Percentiles rank a stretch among this genome's conserved stretches.
Conservation (phyloP, 2,329 filamentous ascomycete species). For the Phaeosphaeria sp. region DNA sequence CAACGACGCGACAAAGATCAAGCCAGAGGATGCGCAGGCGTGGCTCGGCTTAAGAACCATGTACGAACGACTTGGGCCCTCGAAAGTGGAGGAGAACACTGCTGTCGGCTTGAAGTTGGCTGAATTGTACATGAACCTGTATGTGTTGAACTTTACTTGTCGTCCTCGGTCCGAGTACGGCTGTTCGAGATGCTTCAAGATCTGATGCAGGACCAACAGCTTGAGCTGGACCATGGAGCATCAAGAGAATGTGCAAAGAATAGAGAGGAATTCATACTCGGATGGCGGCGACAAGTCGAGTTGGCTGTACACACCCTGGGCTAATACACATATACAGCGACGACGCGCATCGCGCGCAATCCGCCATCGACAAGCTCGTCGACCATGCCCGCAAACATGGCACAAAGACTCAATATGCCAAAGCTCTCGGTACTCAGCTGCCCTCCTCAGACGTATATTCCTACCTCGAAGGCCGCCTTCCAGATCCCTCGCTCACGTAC, state of each 20-base stretch:
- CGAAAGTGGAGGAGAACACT: slow-evolving; percentile 76
- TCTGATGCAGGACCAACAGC: background rate
- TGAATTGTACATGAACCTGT: slow-evolving; percentile 67
- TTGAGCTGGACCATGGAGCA: background rate
- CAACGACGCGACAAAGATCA: slow-evolving; percentile 71
- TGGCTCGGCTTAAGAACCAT: slow-evolving; percentile 90
- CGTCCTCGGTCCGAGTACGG: background rate
- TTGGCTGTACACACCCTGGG: background rate
- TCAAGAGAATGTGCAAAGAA: background rate
- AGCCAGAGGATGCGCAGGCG: slow-evolving; percentile 78
- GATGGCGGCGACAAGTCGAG: slow-evolving; percentile 6
- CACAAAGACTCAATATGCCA: slow-evolving; percentile 73
- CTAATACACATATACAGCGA: slow-evolving; percentile 50
- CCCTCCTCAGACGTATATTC: slow-evolving; percentile 82
- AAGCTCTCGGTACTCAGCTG: slow-evolving; percentile 76
- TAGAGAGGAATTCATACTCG: fast-evolving
- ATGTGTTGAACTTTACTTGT: slow-evolving; percentile 1
- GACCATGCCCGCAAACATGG: slow-evolving; percentile 76
- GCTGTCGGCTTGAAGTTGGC: slow-evolving; percentile 75
- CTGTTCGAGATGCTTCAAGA: background rate
- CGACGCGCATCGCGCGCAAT: slow-evolving; percentile 65
- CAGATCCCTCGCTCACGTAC: slow-evolving; percentile 80
- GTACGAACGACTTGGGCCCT: slow-evolving; percentile 77
- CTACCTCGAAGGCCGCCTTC: slow-evolving; percentile 82
- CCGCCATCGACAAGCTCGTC: slow-evolving; percentile 79